Percentiles rank a stretch among this genome's conserved stretches.
Evolutionary conservation across 176 grass and related monocot species (phyloP).

Genomic region (Canna indica): DNA sequence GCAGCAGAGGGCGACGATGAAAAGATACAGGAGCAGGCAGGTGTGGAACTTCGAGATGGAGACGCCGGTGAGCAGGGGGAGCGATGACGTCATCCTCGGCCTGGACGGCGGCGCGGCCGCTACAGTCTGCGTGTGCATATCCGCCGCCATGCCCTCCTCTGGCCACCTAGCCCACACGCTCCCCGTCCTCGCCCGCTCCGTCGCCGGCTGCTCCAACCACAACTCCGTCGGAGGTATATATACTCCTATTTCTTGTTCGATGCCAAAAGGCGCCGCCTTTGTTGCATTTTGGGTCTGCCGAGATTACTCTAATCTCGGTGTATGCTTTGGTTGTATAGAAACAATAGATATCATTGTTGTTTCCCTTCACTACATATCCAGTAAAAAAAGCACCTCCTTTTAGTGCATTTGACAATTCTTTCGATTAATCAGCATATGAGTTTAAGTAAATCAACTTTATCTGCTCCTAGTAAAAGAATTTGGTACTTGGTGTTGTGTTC

Average conservation of each 20-base stretch:
- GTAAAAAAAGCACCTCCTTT: neutral
- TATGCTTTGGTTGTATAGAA: too few species aligned
- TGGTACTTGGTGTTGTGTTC: too few species aligned
- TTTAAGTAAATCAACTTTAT: too few species aligned
- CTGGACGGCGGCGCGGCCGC: constrained; percentile 80
- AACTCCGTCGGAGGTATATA: constrained; percentile 93
- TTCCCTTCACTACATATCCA: neutral
- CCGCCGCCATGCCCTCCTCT: constrained; percentile 35
- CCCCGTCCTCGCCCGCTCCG: constrained; percentile 63
- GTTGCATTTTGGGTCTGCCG: neutral
- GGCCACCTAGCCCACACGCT: constrained; percentile 5
- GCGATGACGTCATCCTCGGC: constrained; percentile 61
- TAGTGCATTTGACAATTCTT: neutral
- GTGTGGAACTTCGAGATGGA: constrained; percentile 13
- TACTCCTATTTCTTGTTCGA: neutral
- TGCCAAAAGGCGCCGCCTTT: neutral
- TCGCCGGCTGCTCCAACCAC: constrained; percentile 82
- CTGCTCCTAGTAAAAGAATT: too few species aligned
- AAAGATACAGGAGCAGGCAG: neutral
- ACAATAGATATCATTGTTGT: neutral
- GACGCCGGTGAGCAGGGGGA: neutral
- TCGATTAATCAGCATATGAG: too few species aligned
- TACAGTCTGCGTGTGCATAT: constrained; percentile 96
- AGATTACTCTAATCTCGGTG: too few species aligned
- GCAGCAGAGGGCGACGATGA: neutral